phyloP scores from a whole-genome alignment of 208 protist species.

The Trypanosoma boissoni region DNA sequence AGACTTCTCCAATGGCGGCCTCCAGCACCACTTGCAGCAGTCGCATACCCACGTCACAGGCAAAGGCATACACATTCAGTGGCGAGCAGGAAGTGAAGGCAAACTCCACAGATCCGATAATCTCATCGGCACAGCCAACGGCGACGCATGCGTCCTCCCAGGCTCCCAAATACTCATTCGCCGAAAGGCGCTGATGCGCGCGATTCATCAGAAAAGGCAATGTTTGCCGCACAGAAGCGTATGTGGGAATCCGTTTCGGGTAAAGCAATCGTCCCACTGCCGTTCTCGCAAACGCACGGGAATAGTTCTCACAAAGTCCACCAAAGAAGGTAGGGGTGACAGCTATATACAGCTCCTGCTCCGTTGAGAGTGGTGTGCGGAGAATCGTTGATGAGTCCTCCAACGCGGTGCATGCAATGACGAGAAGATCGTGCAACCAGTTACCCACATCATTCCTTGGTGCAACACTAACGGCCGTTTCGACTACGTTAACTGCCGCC shows the following conservation, averaged over 20 bases:
- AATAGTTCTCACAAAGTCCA: slow-evolving; percentile 25
- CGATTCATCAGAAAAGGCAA: slow-evolving; percentile 73
- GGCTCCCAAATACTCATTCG: slow-evolving; percentile 36
- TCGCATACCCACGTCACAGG: slow-evolving; percentile 37
- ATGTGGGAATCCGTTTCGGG: slow-evolving; percentile 37
- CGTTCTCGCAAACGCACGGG: slow-evolving; percentile 7
- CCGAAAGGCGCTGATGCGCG: slow-evolving; percentile 36
- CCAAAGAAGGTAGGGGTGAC: slow-evolving; percentile 73
- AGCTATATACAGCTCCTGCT: slow-evolving; percentile 55
- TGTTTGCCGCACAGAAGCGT: slow-evolving; percentile 49
- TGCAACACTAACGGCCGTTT: slow-evolving; percentile 15
- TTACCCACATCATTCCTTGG: slow-evolving; percentile 27
- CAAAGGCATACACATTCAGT: slow-evolving; percentile 57
- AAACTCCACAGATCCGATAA: slow-evolving; percentile 67
- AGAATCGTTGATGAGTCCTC: slow-evolving; percentile 63
- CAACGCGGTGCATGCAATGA: slow-evolving; percentile 42
- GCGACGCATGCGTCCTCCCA: slow-evolving; percentile 68
- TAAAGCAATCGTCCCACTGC: slow-evolving; percentile 41
- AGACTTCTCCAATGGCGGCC: slow-evolving; percentile 24
- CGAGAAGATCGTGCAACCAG: slow-evolving; percentile 39
- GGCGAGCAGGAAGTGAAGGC: slow-evolving; percentile 74
- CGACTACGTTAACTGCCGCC: slow-evolving; percentile 34
- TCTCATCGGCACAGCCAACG: slow-evolving; percentile 68
- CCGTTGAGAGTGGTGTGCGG: slow-evolving; percentile 37
- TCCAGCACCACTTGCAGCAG: slow-evolving; percentile 43